Base-by-base conservation (phyloP, 1,284 basidiomycete species). In the Apiotrichum montevideense region DNA sequence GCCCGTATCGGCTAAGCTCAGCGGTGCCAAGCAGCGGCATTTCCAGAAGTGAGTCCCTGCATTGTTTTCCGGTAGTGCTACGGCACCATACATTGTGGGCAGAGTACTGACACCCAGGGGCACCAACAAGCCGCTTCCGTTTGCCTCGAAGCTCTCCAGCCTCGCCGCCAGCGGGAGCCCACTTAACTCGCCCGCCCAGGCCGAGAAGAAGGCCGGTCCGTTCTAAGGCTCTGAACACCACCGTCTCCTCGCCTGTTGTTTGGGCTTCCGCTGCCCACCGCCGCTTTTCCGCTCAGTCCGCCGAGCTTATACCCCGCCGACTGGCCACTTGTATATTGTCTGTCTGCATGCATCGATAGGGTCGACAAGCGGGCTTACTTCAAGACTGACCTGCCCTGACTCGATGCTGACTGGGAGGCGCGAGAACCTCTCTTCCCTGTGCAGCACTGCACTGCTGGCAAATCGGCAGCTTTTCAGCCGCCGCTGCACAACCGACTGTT, bases 1-100 rank as follows among this genome's bases (percentile, higher is more conserved):
- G 3, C 92, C 92, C 1, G 84, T 85, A 72, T 87, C 89, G 10
- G 87, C 92, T 77, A 95, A 94, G 77, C 82, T 96, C 60, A 88
- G 80, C 63, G 87, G 87, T 35, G 86, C 87, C 5, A 93, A 86
- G 81, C 90, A 92, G 81, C 90, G 90, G 73, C 90, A 90, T 67
- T 95, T 94, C 73, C 79, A 78, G 58, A 94, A 90, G 92, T 94
- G 64, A 51, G 88, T 79, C 15, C 54, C 55, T 13, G 42, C 29
- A 62, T 58, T 57, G 55, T 58, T 39, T 62, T 62, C 57, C 51
- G 53, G 48, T 54, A 62, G 57, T 56, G 56, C 37, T 58, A 58
- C 52, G 10, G 10, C 3, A 14, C 13, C 39, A 54, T 33, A 40
- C 35, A 33, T 4, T 3, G 33, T 13, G 15, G 57, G 37, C 10